Evolutionary conservation across 1,284 basidiomycete genomes (phyloP).

Genomic region (Gomphus sp.): DNA sequence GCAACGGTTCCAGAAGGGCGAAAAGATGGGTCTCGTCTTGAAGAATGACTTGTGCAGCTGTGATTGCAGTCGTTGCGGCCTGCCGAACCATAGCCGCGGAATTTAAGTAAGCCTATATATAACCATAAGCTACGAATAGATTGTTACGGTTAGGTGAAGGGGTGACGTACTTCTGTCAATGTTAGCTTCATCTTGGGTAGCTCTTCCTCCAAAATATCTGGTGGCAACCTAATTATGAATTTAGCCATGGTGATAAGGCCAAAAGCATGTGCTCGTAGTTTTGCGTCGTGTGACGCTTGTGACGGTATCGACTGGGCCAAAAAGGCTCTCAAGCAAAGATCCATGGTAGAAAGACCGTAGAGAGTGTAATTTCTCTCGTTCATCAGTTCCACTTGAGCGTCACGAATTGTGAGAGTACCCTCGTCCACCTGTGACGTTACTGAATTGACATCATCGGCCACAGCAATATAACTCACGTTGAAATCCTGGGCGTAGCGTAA

Average conservation of each 20-base stretch:
- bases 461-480: constrained; percentile 35
- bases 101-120: constrained; percentile 49
- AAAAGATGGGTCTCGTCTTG: constrained; percentile 75
- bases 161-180: constrained; percentile 51
- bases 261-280: constrained; percentile 64
- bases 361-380: constrained; percentile 66
- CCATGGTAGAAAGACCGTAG: constrained; percentile 73
- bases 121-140: constrained; percentile 5
- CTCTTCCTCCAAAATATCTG: constrained; percentile 79
- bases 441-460: constrained; percentile 10
- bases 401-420: constrained; percentile 70
- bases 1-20: constrained; percentile 64
- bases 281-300: constrained; percentile 34
- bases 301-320: constrained; percentile 38
- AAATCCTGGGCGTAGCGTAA: constrained; percentile 61
- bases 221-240: constrained; percentile 67
- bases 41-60: constrained; percentile 69
- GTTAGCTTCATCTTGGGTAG: constrained; percentile 63
- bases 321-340: constrained; percentile 58
- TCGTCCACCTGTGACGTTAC: constrained; percentile 54
- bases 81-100: constrained; percentile 66
- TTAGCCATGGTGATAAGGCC: constrained; percentile 73
- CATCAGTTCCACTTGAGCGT: constrained; percentile 34
- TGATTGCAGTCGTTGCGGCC: constrained; percentile 70
- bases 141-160: neutral